Conservation (phyloP, 768 basidiomycete genomes). For the Sporobolomyces phaffii region DNA sequence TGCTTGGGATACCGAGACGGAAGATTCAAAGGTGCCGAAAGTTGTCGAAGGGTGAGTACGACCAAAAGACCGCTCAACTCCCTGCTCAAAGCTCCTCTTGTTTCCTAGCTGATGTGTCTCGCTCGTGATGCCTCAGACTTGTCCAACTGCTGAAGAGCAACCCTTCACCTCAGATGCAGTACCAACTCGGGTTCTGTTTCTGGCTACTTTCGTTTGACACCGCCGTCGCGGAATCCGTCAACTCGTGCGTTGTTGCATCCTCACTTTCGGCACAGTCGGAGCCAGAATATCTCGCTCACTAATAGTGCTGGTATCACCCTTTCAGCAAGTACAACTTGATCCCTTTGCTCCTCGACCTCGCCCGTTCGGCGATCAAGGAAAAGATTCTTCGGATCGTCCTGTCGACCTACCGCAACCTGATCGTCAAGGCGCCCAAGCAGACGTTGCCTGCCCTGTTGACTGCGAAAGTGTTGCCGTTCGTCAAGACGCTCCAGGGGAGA, state of each 20-base stretch:
- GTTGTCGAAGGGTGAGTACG: conserved; percentile 46
- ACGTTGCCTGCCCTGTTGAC: conserved; percentile 92
- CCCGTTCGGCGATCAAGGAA: conserved; percentile 87
- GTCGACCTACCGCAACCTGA: conserved; percentile 88
- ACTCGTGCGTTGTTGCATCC: conserved; percentile 58
- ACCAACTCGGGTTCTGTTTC: conserved; percentile 84
- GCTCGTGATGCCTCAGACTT: conserved; percentile 56
- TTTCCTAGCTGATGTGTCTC: no score
- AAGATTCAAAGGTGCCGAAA: conserved; percentile 52
- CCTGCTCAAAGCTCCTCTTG: neutral
- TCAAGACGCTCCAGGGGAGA: conserved; percentile 69
- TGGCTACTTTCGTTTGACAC: conserved; percentile 92
- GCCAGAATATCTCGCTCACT: neutral
- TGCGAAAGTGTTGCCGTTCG: conserved; percentile 74
- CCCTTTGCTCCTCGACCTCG: conserved; percentile 72
- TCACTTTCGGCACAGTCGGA: neutral
- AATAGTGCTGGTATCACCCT: neutral
- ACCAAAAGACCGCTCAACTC: neutral
- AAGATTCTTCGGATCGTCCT: conserved; percentile 91
- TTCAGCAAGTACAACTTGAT: conserved; percentile 65
- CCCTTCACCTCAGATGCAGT: conserved; percentile 81
- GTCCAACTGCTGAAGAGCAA: conserved; percentile 74
- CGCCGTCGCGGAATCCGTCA: conserved; percentile 74
- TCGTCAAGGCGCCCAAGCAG: conserved; percentile 75
- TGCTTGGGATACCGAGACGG: conserved; percentile 83